Base-by-base conservation (phyloP, 306 rosid species). In the Begonia fuchsioides region DNA sequence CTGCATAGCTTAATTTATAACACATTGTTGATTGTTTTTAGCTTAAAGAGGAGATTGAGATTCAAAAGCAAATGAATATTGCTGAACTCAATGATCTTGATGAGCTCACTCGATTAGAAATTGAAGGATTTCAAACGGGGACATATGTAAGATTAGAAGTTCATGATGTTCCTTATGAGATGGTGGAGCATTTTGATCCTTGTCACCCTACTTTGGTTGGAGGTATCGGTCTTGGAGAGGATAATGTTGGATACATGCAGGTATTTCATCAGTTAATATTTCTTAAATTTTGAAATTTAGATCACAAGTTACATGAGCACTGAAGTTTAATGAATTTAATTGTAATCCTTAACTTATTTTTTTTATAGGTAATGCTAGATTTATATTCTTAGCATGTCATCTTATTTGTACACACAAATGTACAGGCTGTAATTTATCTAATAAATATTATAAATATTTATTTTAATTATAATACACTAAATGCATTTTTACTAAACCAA, bases 161-260 rank as follows among this genome's bases (percentile, higher is more conserved):
- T 75, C 87, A 81, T 61, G 74, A 66, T 58, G 83, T 85, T 67
- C 82, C 95, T 32, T 85, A 15, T 57, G 98, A 90, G 69, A 79
- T 90, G 95, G 87, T 76, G 48, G 87, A 79, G 58, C 62, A 77
- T 63, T 90, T 90, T 61, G 82, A 79, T 63, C 94, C 95, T 53
- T 73, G 68, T 77, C 92, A 90, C 68, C 95, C 94, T 40, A 67
- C 79, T 62, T 73, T 90, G 80, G 82, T 90, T 43, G 95, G 98
- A 61, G 98, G 95, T 46, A 47, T 81, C 60, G 94, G 87, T 71
- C 73, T 77, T 54, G 95, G 85, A 45, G 98, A 90, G 78, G 94
- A 85, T 56, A 77, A 62, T 47, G 90, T 70, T 38, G 98, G 98
- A 63, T 79, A 70, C 69, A 90, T 90, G 98, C 98, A 90, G 98